Evolutionary conservation across 257 asterid genomes (phyloP).

Genomic region (Ajuga chamaepitys): DNA sequence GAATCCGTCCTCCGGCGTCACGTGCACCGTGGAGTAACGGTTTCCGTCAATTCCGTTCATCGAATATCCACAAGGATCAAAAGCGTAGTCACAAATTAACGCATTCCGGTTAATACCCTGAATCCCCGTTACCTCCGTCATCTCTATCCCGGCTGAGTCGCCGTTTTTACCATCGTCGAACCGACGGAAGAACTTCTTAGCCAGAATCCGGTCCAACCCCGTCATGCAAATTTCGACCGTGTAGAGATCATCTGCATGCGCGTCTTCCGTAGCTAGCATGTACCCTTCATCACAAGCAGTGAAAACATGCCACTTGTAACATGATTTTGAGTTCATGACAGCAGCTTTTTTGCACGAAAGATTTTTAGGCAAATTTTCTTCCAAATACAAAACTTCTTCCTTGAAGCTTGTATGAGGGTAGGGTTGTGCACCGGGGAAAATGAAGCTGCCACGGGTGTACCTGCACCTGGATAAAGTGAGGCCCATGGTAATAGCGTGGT

Average conservation of each 20-base stretch:
- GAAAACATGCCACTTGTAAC: slow-evolving; percentile 88
- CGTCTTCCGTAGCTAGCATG: slow-evolving; percentile 10
- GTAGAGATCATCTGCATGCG: slow-evolving; percentile 22
- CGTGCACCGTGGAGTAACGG: slow-evolving; percentile 91
- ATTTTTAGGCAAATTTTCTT: slow-evolving; percentile 39
- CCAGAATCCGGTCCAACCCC: slow-evolving; percentile 55
- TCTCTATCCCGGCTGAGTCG: slow-evolving; percentile 68
- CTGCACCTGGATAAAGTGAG: slow-evolving; percentile 60
- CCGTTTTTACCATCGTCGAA: slow-evolving; percentile 46
- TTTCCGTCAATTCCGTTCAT: slow-evolving; percentile 76
- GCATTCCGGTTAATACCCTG: slow-evolving; percentile 43
- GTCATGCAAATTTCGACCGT: slow-evolving; percentile 94
- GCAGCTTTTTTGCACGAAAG: slow-evolving; percentile 49
- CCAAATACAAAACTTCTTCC: slow-evolving; percentile 63
- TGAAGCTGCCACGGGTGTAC: slow-evolving; percentile 88
- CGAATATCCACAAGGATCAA: slow-evolving; percentile 93
- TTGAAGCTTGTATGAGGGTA: slow-evolving; percentile 70
- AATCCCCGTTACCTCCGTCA: slow-evolving; percentile 72
- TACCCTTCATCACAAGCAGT: slow-evolving; percentile 43
- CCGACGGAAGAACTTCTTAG: slow-evolving; percentile 58
- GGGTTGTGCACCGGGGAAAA: slow-evolving; percentile 85
- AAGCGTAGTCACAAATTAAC: slow-evolving; percentile 72
- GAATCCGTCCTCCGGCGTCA: slow-evolving; percentile 93
- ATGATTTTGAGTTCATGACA: slow-evolving; percentile 52
- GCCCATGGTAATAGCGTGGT: slow-evolving; percentile 44